phyloP scores from a whole-genome alignment of 2,329 filamentous ascomycete genomes.

The Microsporum audouinii region DNA sequence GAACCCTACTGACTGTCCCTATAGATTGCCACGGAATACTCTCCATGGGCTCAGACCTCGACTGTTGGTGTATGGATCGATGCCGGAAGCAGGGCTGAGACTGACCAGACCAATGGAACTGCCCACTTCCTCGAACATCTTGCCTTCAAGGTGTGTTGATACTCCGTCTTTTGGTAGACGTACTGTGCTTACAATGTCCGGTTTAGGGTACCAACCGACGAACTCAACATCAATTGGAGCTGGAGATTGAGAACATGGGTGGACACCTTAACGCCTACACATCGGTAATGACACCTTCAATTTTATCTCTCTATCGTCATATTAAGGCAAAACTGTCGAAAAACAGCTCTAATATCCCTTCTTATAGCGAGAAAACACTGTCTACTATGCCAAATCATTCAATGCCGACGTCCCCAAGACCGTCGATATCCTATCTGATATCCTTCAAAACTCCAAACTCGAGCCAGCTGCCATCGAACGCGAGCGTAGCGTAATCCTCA shows the following conservation, averaged over 20 bases:
- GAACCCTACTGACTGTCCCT: conserved; percentile 22
- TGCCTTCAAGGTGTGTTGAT: conserved; percentile 77
- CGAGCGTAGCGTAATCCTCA: conserved; percentile 95
- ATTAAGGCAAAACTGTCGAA: background rate
- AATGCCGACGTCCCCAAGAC: conserved; percentile 93
- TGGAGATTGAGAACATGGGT: conserved; percentile 99
- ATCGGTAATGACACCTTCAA: conserved; percentile 54
- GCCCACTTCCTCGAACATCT: conserved; percentile 99
- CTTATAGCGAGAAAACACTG: conserved; percentile 85
- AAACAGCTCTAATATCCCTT: background rate
- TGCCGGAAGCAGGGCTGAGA: conserved; percentile 95
- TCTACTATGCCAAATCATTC: conserved; percentile 99
- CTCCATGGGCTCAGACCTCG: conserved; percentile 94
- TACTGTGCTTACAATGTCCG: conserved; percentile 6
- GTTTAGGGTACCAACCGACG: conserved; percentile 73
- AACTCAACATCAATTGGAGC: conserved; percentile 92
- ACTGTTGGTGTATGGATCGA: conserved; percentile 99
- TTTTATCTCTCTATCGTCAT: background rate
- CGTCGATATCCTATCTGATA: conserved; percentile 97
- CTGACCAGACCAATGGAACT: conserved; percentile 95
- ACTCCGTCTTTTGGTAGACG: background rate
- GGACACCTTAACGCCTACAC: conserved; percentile 99
- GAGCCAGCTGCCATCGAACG: conserved; percentile 87
- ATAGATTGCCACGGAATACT: conserved; percentile 95
- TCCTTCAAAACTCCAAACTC: conserved; percentile 98